phyloP scores from a whole-genome alignment of 2,329 filamentous ascomycete species.

The Xylariaceae sp. region DNA sequence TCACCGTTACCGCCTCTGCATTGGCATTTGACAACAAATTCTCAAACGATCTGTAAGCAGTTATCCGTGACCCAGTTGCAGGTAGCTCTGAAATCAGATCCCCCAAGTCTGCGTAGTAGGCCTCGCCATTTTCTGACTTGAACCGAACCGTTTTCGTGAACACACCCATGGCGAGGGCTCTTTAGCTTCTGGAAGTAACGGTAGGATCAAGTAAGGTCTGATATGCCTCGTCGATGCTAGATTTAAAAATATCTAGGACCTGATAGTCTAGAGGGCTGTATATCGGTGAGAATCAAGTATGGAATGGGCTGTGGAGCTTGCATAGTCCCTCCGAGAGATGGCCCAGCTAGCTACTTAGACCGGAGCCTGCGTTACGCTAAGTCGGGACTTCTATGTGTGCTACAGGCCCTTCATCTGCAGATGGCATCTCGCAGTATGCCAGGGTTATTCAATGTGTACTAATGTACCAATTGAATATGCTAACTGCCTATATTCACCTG shows the following conservation, averaged over 20 bases:
- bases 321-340: neutral
- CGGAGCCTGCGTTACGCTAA: too few species aligned
- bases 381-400: too few species aligned
- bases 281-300: neutral
- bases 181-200: too few species aligned
- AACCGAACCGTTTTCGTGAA: conserved; percentile 31
- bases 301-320: neutral
- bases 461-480: too few species aligned
- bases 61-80: neutral
- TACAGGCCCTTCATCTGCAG: too few species aligned
- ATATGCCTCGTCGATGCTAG: neutral
- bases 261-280: too few species aligned
- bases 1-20: conserved; percentile 5
- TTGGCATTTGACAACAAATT: conserved; percentile 7
- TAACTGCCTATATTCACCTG: too few species aligned
- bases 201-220: neutral
- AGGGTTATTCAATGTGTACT: too few species aligned
- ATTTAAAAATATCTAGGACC: neutral
- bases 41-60: conserved; percentile 22
- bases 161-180: conserved; percentile 11
- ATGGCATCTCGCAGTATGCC: too few species aligned
- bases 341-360: neutral
- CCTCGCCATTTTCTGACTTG: conserved; percentile 24
- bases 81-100: conserved; percentile 22
- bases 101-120: conserved; percentile 30